Percentiles rank a stretch among this genome's conserved stretches.
These are phyloP conservation scores for Aspergillus pseudoterreus DNA, from an alignment of 2,329 filamentous ascomycete species.

Conservation along the genomic window DNA sequence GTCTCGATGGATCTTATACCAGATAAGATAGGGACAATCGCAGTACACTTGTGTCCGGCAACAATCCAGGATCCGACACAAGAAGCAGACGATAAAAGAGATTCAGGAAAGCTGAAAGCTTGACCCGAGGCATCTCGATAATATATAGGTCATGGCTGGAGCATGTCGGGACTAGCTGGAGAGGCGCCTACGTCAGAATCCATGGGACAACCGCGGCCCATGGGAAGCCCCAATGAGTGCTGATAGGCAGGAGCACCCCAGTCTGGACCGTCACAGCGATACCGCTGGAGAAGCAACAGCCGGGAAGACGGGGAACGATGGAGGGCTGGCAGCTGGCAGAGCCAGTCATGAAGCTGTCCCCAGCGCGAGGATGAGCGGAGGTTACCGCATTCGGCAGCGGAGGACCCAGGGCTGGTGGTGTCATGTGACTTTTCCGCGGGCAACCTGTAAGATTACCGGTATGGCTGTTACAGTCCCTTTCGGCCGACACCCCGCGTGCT, in stretches of 20 bases:
- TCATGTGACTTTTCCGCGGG: slow-evolving; percentile 21
- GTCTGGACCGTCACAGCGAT: neutral
- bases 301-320: neutral
- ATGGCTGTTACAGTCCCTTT: neutral
- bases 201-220: slow-evolving; percentile 21
- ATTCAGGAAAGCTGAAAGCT: neutral
- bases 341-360: slow-evolving; percentile 7
- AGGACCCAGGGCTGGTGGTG: neutral
- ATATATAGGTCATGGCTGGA: slow-evolving; percentile 2
- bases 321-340: slow-evolving; percentile 6
- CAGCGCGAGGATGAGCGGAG: slow-evolving; percentile 15
- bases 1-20: neutral
- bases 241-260: slow-evolving; percentile 4
- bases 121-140: neutral
- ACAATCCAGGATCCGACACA: neutral
- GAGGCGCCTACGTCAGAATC: slow-evolving; percentile 17
- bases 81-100: neutral
- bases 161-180: slow-evolving; percentile 3
- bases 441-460: slow-evolving; percentile 10
- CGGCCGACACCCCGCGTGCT: slow-evolving; percentile 11
- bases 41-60: neutral
- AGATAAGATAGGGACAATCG: neutral
- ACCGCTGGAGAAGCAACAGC: neutral
- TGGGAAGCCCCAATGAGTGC: slow-evolving; percentile 4
- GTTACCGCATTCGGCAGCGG: slow-evolving; percentile 1